phyloP scores from a whole-genome alignment of 192 early-diverging fungal genomes.

The Coemansia sp. region DNA sequence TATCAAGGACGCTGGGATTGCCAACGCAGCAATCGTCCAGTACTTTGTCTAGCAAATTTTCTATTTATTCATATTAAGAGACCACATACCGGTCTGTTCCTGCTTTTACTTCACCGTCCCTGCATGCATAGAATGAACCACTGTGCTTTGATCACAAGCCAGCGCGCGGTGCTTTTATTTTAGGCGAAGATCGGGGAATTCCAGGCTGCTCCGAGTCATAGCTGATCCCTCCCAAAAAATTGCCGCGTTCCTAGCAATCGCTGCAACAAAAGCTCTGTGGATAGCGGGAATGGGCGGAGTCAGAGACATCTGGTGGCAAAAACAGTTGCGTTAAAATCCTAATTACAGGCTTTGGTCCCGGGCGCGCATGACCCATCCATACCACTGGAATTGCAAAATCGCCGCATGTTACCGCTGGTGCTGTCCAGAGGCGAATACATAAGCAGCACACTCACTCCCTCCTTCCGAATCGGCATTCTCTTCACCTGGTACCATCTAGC shows the following conservation, averaged over 20 bases:
- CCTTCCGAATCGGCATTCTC: too few species aligned
- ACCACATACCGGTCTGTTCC: neutral
- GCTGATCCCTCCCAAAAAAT: neutral
- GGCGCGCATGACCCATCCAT: neutral
- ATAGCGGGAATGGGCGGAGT: neutral
- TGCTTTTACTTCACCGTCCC: neutral
- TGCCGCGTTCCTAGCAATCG: neutral
- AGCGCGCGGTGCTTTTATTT: neutral
- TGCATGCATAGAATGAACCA: neutral
- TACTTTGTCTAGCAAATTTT: conserved; percentile 36
- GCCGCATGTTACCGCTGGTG: neutral
- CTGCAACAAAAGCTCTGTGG: neutral
- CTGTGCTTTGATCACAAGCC: neutral
- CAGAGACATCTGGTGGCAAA: neutral
- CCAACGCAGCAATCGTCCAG: conserved; percentile 88
- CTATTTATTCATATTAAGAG: neutral
- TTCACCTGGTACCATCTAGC: neutral
- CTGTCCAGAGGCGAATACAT: neutral
- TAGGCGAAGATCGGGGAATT: neutral
- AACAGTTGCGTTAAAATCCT: neutral
- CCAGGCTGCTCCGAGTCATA: neutral
- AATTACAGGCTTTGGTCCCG: neutral
- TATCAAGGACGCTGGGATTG: conserved; percentile 77
- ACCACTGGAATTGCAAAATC: neutral
- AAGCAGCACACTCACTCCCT: too few species aligned